Evolutionary conservation across 2,329 filamentous ascomycete species (phyloP).

Genomic region (Fusarium virguliforme): DNA sequence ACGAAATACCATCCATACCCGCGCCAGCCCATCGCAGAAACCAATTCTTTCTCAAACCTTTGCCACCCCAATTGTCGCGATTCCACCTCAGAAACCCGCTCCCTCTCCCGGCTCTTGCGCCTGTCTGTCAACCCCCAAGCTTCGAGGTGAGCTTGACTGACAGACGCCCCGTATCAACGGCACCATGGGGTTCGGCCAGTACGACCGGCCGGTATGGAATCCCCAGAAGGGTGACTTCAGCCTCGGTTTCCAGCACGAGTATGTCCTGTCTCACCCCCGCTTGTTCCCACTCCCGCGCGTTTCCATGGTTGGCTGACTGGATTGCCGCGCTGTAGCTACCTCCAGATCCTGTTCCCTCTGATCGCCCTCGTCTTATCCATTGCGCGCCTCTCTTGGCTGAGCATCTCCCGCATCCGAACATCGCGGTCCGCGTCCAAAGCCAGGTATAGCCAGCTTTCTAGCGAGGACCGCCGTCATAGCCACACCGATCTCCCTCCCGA

Average conservation of each 20-base stretch:
- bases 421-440: conserved; percentile 65
- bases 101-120: conserved; percentile 26
- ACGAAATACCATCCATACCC: conserved; percentile 34
- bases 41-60: conserved; percentile 16
- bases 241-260: conserved; percentile 78
- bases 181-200: conserved; percentile 68
- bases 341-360: conserved; percentile 83
- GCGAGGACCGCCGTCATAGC: conserved; percentile 59
- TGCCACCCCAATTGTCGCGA: conserved; percentile 24
- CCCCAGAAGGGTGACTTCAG: conserved; percentile 72
- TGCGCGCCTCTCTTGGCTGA: conserved; percentile 74
- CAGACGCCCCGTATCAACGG: conserved; percentile 30
- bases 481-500: conserved; percentile 70
- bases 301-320: conserved; percentile 28
- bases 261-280: conserved; percentile 56
- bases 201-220: conserved; percentile 73
- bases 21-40: conserved; percentile 16
- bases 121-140: conserved; percentile 24
- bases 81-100: conserved; percentile 21
- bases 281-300: neutral
- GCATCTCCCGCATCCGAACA: conserved; percentile 67
- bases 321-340: conserved; percentile 52
- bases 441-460: conserved; percentile 70
- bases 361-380: conserved; percentile 80
- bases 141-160: conserved; percentile 41